Evolutionary conservation across 164 flowering plant genomes (phyloP).

Genomic region (Cinnamomum chago): DNA sequence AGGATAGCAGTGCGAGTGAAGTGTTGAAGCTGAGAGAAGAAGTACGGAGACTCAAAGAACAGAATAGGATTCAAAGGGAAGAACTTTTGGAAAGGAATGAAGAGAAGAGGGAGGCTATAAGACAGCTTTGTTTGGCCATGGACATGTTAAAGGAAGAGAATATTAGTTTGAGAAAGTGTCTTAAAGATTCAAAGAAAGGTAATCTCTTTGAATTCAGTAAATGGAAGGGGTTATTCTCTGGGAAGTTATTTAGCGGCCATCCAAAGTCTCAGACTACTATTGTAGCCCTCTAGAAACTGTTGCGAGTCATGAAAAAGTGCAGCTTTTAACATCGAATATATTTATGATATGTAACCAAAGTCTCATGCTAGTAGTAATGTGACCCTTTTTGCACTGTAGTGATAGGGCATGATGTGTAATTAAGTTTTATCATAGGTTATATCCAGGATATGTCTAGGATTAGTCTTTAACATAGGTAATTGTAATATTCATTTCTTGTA

Average conservation of each 20-base stretch:
- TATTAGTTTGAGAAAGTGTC: slow-evolving; percentile 30
- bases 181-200: slow-evolving; percentile 32
- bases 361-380: background rate
- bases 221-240: slow-evolving; percentile 34
- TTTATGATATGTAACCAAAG: background rate
- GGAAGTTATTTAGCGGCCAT: slow-evolving; percentile 36
- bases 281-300: slow-evolving; percentile 8
- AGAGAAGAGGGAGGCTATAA: slow-evolving; percentile 83
- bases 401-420: background rate
- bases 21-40: slow-evolving; percentile 51
- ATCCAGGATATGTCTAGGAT: too few relatives aligned
- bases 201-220: slow-evolving; percentile 30
- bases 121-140: slow-evolving; percentile 65
- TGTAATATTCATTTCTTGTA: too few relatives aligned
- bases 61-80: slow-evolving; percentile 44
- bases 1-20: background rate
- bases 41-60: slow-evolving; percentile 46
- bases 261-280: slow-evolving; percentile 10
- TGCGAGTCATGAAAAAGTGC: background rate
- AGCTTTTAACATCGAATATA: background rate
- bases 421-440: too few relatives aligned
- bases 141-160: slow-evolving; percentile 68
- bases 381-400: background rate
- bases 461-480: too few relatives aligned
- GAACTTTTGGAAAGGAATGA: slow-evolving; percentile 62